A percentile compares a stretch with the other conserved stretches of the same genome.
phyloP scores from a whole-genome alignment of 2,329 filamentous ascomycete genomes.

The Fusarium pseudonygamai region DNA sequence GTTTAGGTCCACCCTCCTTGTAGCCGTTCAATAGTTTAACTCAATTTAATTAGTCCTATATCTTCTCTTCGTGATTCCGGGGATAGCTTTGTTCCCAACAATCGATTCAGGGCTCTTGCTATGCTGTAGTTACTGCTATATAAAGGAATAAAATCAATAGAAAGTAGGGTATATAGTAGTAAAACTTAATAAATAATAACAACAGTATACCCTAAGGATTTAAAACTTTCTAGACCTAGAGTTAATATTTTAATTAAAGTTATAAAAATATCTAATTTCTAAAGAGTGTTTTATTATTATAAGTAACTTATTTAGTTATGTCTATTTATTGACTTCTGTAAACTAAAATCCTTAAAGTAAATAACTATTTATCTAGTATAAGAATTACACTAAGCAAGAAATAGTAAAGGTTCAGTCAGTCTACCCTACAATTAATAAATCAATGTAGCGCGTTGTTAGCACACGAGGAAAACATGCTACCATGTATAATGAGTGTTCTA shows the following conservation, averaged over 20 bases:
- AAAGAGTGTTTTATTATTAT: not conserved
- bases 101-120: fast-evolving
- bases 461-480: not conserved
- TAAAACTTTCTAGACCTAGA: not conserved
- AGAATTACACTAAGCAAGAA: fast-evolving
- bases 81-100: not conserved
- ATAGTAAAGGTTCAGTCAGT: not conserved
- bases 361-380: not conserved
- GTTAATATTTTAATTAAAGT: not conserved
- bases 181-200: fast-evolving
- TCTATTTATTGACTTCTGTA: not conserved
- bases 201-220: fast-evolving
- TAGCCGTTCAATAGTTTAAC: not conserved
- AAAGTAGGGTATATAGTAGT: not conserved
- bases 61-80: not conserved
- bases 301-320: not conserved
- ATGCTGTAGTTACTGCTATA: not conserved
- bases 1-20: not conserved
- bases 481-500: fast-evolving
- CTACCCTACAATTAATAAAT: not conserved
- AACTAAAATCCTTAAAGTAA: not conserved
- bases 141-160: not conserved
- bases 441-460: not conserved
- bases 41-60: not conserved
- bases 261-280: not conserved